Conservation (phyloP, 176 grass and related monocot genomes). For the Oryza officinalis region DNA sequence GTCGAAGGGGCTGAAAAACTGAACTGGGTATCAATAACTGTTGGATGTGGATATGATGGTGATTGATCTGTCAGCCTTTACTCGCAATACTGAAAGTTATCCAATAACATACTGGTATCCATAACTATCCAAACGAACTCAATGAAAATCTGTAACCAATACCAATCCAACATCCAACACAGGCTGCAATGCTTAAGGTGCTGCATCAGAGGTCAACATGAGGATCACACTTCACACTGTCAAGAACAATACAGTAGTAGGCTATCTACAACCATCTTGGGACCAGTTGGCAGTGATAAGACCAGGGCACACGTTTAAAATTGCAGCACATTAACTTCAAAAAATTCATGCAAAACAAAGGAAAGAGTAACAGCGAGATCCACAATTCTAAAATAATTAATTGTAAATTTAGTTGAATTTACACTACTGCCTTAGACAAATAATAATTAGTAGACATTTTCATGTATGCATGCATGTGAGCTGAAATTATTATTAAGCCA, state of each 20-base stretch:
- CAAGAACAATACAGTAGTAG: background rate
- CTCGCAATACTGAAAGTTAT: conserved; percentile 33
- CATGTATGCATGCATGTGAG: background rate
- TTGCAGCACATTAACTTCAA: background rate
- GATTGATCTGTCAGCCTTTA: conserved; percentile 53
- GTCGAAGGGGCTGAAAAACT: conserved; percentile 85
- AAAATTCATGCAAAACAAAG: background rate
- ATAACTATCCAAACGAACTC: conserved; percentile 21
- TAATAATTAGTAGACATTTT: background rate
- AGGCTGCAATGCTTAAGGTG: conserved; percentile 66
- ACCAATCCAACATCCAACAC: conserved; percentile 54
- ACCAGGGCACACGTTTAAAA: conserved; percentile 36
- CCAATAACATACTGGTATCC: conserved; percentile 34
- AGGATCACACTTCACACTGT: conserved; percentile 33
- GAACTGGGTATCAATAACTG: conserved; percentile 69
- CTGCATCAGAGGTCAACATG: conserved; percentile 57
- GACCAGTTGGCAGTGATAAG: conserved; percentile 74
- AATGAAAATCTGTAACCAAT: conserved; percentile 41
- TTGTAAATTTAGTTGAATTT: background rate
- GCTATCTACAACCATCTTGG: conserved; percentile 38
- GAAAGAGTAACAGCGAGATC: conserved; percentile 4
- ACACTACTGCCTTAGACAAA: background rate
- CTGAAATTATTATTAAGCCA: background rate
- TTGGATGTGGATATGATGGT: conserved; percentile 73
- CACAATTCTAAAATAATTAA: conserved; percentile 14